Conservation (phyloP, 305 asterid species). For the Fraxinus floribunda region DNA sequence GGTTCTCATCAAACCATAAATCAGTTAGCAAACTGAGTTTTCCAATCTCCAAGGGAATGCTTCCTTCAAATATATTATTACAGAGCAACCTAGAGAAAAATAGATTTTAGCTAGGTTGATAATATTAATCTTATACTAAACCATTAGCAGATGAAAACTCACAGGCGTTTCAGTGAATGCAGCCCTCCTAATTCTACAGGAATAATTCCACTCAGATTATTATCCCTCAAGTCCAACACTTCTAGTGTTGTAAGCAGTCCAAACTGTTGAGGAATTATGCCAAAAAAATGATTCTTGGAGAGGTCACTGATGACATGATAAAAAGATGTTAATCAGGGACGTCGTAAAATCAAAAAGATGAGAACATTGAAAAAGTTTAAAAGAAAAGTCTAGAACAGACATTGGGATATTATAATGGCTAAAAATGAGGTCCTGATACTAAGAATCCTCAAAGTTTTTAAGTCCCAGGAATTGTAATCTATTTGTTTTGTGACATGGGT, state of each 20-base stretch:
- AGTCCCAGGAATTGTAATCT: not conserved
- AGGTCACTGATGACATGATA: slow-evolving; percentile 49
- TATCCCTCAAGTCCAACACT: slow-evolving; percentile 80
- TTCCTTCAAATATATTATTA: slow-evolving; percentile 69
- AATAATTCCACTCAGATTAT: slow-evolving; percentile 66
- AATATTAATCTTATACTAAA: not conserved
- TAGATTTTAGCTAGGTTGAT: not conserved
- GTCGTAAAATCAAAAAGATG: not conserved
- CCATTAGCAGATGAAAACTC: slow-evolving; percentile 25
- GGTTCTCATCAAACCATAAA: slow-evolving; percentile 51
- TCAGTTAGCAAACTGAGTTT: slow-evolving; percentile 59
- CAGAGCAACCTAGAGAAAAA: slow-evolving; percentile 57
- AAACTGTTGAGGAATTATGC: slow-evolving; percentile 68
- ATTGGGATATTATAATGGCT: not conserved
- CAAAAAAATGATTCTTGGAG: slow-evolving; percentile 70
- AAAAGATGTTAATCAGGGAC: not conserved
- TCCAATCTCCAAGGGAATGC: slow-evolving; percentile 67
- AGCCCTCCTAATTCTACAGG: slow-evolving; percentile 79
- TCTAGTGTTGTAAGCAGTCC: slow-evolving; percentile 61
- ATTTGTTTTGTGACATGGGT: not conserved
- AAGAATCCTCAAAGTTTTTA: not conserved
- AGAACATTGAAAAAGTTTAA: not conserved
- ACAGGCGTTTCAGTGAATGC: slow-evolving; percentile 63
- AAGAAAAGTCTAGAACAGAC: not conserved
- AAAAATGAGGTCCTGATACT: not conserved